A percentile compares a stretch with the other conserved stretches of the same genome.
phyloP scores from a whole-genome alignment of 441 rosid species.

The Populus hybrid region DNA sequence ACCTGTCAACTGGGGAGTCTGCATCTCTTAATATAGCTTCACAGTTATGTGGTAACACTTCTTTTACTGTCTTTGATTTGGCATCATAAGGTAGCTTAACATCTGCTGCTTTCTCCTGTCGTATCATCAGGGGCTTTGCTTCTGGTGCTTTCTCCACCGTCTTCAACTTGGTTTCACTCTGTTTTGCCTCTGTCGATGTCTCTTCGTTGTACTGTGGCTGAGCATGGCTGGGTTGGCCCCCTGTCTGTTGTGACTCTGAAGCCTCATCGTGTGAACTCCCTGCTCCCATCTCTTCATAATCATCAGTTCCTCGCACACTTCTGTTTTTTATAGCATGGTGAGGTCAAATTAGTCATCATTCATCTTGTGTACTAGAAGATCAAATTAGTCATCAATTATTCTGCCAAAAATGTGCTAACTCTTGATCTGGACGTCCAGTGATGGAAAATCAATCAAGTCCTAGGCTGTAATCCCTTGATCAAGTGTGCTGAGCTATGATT shows the following conservation, averaged over 20 bases:
- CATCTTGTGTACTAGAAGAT: too few species aligned
- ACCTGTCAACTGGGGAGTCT: slow-evolving; percentile 27
- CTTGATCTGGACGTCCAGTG: neutral
- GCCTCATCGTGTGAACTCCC: slow-evolving; percentile 10
- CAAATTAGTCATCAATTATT: neutral
- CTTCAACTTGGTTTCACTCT: neutral
- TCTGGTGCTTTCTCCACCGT: neutral
- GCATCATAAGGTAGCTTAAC: neutral
- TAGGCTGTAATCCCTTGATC: neutral
- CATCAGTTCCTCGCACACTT: neutral
- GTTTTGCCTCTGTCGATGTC: neutral
- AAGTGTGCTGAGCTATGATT: neutral
- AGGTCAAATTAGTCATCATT: neutral
- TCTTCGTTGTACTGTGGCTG: neutral
- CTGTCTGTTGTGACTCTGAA: neutral
- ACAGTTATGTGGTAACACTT: slow-evolving; percentile 36
- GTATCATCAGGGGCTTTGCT: neutral
- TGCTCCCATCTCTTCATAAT: slow-evolving; percentile 28
- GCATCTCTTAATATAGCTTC: slow-evolving; percentile 39
- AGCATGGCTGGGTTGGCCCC: neutral
- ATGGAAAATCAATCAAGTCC: neutral
- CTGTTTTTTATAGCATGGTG: slow-evolving; percentile 21
- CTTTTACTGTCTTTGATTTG: neutral
- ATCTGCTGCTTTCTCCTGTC: neutral
- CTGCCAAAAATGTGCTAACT: neutral